Percentiles rank a stretch among this genome's conserved stretches.
Evolutionary conservation across 352 stramenopile genomes (phyloP).

Genomic region (Pythium insidiosum): DNA sequence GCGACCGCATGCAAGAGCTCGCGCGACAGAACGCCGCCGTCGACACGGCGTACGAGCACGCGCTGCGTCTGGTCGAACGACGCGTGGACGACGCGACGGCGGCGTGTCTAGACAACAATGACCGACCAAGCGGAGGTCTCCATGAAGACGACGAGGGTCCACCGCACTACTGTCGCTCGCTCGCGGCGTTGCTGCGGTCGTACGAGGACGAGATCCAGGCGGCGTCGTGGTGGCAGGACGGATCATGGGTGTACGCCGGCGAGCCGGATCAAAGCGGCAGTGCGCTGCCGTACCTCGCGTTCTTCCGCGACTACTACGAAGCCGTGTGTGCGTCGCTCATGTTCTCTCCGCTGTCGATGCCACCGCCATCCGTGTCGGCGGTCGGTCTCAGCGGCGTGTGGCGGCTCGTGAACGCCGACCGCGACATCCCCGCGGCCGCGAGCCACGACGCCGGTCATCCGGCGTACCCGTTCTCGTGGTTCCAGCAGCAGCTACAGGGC

Average conservation of each 20-base stretch:
- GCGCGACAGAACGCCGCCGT: no score
- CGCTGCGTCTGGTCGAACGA: no score
- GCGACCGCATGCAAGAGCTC: no score
- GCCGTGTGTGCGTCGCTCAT: conserved; percentile 1
- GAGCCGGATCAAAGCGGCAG: no score
- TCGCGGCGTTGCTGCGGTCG: conserved; percentile 7
- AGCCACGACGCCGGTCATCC: conserved; percentile 7
- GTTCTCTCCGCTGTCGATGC: not conserved
- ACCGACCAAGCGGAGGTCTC: no score
- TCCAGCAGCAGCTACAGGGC: conserved; percentile 40
- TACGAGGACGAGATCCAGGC: conserved; percentile 4
- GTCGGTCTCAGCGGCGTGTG: conserved; percentile 5
- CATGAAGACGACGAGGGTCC: no score
- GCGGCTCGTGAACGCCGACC: conserved; percentile 6
- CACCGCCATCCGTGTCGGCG: not conserved
- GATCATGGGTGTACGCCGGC: conserved; percentile 9
- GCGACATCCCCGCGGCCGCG: no score
- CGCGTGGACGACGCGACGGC: no score
- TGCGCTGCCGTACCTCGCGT: conserved; percentile 11
- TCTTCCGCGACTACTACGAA: conserved; percentile 9
- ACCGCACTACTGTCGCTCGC: no score
- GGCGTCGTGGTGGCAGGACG: conserved; percentile 7
- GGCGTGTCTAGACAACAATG: no score
- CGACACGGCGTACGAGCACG: no score
- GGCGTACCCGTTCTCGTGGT: conserved; percentile 35